phyloP scores from a whole-genome alignment of 768 basidiomycete genomes.

The Pholiota conissans region DNA sequence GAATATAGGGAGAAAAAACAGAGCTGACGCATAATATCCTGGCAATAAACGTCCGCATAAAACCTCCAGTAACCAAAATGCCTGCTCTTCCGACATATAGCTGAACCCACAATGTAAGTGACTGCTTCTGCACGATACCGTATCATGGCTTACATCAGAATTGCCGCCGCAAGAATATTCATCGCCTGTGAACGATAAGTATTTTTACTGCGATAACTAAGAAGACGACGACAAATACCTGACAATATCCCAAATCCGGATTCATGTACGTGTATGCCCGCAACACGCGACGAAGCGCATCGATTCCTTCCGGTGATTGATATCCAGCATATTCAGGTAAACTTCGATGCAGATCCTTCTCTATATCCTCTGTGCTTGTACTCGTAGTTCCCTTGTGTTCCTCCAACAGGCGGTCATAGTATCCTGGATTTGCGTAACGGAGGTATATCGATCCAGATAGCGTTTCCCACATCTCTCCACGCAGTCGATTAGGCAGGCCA shows the following conservation, averaged over 20 bases:
- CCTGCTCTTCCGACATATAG: conserved; percentile 98
- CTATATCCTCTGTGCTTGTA: conserved; percentile 96
- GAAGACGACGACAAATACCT: conserved; percentile 45
- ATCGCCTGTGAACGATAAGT: conserved; percentile 63
- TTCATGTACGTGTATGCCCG: conserved; percentile 97
- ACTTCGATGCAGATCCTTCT: conserved; percentile 96
- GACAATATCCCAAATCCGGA: conserved; percentile 93
- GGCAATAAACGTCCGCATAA: conserved; percentile 93
- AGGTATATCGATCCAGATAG: conserved; percentile 92
- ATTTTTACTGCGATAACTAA: not conserved
- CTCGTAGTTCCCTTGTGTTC: conserved; percentile 78
- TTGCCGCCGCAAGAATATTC: conserved; percentile 97
- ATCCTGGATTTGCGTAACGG: conserved; percentile 83
- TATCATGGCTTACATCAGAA: conserved; percentile 67
- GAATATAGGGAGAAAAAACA: conserved; percentile 4
- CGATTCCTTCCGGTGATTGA: conserved; percentile 86
- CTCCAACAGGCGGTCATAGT: conserved; percentile 72
- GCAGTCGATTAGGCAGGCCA: conserved; percentile 89
- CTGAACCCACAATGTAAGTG: conserved; percentile 39
- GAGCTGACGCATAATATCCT: conserved; percentile 88
- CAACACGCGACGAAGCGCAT: conserved; percentile 81
- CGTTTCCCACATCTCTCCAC: conserved; percentile 98
- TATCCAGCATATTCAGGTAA: conserved; percentile 97
- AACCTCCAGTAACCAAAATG: conserved; percentile 96
- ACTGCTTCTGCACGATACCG: conserved; percentile 8